These are phyloP conservation scores for Annulohypoxylon bovei DNA, from an alignment of 495 filamentous ascomycete species.

Conservation along the genomic window DNA sequence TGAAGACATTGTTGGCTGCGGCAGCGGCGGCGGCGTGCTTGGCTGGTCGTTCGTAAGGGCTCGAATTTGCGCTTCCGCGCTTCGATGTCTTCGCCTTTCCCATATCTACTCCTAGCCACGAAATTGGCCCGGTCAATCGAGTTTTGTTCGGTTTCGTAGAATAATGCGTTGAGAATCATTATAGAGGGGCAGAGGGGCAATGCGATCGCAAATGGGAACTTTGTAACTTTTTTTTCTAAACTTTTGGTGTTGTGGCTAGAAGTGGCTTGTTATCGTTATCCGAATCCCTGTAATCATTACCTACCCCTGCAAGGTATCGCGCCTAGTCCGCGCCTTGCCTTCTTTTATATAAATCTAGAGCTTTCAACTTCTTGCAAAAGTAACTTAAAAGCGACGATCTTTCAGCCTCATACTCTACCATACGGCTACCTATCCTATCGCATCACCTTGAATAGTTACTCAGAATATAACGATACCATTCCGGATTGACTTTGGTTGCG, in stretches of 20 bases:
- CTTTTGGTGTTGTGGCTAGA: conserved; percentile 37
- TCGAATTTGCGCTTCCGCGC: conserved; percentile 62
- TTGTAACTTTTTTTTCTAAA: conserved; percentile 25
- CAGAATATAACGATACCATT: neutral
- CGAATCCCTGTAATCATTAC: neutral
- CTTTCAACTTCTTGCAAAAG: conserved; percentile 19
- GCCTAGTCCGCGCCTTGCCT: neutral
- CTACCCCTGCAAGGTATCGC: neutral
- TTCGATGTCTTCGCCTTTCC: conserved; percentile 70
- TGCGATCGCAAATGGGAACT: conserved; percentile 33
- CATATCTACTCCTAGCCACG: conserved; percentile 50
- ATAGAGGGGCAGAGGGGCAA: conserved; percentile 24
- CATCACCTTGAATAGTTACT: neutral
- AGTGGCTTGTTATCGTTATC: conserved; percentile 38
- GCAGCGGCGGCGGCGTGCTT: conserved; percentile 55
- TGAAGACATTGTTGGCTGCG: conserved; percentile 80
- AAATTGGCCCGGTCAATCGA: neutral
- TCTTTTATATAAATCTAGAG: neutral
- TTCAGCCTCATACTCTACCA: neutral
- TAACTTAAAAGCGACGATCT: neutral
- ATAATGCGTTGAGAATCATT: conserved; percentile 3
- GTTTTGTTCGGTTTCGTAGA: neutral
- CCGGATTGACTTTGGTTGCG: neutral
- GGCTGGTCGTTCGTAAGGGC: conserved; percentile 66
- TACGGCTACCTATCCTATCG: neutral